phyloP scores from a whole-genome alignment of 2,329 filamentous ascomycete species.

The Microdochium paspali region DNA sequence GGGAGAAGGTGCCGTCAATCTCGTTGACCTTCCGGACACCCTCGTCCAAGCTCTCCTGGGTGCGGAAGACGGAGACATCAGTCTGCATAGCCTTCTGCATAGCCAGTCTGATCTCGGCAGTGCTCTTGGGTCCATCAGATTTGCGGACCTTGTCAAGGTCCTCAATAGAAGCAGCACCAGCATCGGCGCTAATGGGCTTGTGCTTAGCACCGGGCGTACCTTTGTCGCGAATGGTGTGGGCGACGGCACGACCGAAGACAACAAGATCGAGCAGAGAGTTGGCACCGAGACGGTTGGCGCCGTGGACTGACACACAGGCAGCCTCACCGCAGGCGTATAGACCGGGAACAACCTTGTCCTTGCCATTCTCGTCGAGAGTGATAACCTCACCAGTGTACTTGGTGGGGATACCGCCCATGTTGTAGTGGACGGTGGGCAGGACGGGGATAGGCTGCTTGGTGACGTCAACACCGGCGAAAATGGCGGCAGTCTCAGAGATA shows the following conservation, averaged over 20 bases:
- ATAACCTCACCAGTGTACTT: constrained; percentile 96
- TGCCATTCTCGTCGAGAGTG: constrained; percentile 73
- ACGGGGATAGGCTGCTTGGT: constrained; percentile 95
- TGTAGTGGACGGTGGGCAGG: constrained; percentile 95
- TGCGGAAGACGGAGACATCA: constrained; percentile 94
- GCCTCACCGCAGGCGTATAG: constrained; percentile 96
- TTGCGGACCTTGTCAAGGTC: constrained; percentile 80
- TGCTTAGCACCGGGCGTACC: constrained; percentile 76
- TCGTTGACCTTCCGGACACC: constrained; percentile 81
- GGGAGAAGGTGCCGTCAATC: constrained; percentile 69
- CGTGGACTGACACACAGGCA: constrained; percentile 95
- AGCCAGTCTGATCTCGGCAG: constrained; percentile 74
- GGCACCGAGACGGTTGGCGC: constrained; percentile 93
- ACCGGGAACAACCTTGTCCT: constrained; percentile 89
- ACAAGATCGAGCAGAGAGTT: constrained; percentile 97
- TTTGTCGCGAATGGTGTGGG: constrained; percentile 93
- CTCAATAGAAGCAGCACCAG: constrained; percentile 78
- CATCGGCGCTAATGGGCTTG: constrained; percentile 72
- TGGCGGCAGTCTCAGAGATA: constrained; percentile 97
- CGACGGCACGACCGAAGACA: constrained; percentile 95
- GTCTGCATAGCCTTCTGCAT: constrained; percentile 99
- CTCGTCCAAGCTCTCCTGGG: constrained; percentile 85
- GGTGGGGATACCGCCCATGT: constrained; percentile 98
- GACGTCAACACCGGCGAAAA: constrained; percentile 95
- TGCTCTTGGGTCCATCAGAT: constrained; percentile 76